These are phyloP conservation scores for Yamadazyma paraphyllophila DNA, from an alignment of 805 yeast genomes.

Conservation along the genomic window DNA sequence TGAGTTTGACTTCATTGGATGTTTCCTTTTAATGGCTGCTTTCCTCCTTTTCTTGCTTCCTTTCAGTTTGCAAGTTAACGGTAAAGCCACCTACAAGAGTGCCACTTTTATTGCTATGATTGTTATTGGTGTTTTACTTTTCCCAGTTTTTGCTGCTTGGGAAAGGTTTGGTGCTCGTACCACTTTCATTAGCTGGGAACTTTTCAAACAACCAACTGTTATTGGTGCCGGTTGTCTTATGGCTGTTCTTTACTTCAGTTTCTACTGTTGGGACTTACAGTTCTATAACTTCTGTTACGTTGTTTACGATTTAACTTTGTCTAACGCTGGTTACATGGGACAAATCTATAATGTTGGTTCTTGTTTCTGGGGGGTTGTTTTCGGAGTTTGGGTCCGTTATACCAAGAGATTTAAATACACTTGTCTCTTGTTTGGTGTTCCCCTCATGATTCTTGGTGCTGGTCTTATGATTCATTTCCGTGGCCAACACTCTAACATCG, in stretches of 20 bases:
- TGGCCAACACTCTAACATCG: conserved; percentile 6
- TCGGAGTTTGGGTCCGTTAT: conserved; percentile 7
- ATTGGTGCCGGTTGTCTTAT: conserved; percentile 7
- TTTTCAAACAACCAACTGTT: conserved; percentile 23
- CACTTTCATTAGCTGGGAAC: conserved; percentile 23
- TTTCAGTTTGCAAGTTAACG: conserved; percentile 31
- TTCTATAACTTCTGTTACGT: background rate
- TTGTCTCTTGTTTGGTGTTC: conserved; percentile 6
- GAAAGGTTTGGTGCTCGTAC: conserved; percentile 16
- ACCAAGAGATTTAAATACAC: conserved; percentile 5
- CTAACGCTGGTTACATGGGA: conserved; percentile 7
- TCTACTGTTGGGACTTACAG: conserved; percentile 6
- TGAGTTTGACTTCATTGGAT: conserved; percentile 41
- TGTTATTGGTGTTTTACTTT: conserved; percentile 33
- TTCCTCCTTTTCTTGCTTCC: conserved; percentile 39
- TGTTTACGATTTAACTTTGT: conserved; percentile 1
- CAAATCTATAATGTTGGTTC: conserved; percentile 8
- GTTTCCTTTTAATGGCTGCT: conserved; percentile 37
- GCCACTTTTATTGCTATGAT: conserved; percentile 46
- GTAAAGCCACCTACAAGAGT: conserved; percentile 32
- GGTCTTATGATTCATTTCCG: conserved; percentile 10
- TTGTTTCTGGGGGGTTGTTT: conserved; percentile 10
- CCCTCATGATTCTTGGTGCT: conserved; percentile 7
- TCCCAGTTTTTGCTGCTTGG: conserved; percentile 15
- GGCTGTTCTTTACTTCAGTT: conserved; percentile 2